Percentiles rank a stretch among this genome's conserved stretches.
These are phyloP conservation scores for Chaetoceros muelleri DNA, from an alignment of 108 stramenopile genomes.

Conservation along the genomic window DNA sequence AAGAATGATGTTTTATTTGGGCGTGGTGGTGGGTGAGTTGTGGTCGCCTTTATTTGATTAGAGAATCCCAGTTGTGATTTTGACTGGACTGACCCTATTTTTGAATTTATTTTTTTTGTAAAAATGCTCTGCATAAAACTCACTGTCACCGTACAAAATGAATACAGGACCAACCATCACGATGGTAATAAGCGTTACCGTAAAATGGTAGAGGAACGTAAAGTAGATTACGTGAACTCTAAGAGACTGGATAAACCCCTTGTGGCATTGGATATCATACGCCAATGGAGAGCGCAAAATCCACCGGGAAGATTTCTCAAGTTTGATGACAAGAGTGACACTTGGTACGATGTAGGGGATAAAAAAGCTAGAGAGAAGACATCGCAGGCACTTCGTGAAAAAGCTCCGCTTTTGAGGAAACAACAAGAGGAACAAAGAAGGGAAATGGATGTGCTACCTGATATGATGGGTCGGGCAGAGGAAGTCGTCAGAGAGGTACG, in stretches of 20 bases:
- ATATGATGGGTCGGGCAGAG: conserved; percentile 5
- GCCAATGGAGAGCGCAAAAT: conserved; percentile 50
- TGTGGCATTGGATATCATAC: conserved; percentile 73
- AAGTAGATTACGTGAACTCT: conserved; percentile 59
- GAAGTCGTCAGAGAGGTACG: too few relatives aligned
- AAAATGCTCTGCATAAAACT: too few relatives aligned
- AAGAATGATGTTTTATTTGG: conserved; percentile 77
- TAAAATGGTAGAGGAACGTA: conserved; percentile 68
- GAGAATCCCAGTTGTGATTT: too few relatives aligned
- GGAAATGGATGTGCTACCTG: background rate
- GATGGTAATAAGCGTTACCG: conserved; percentile 76
- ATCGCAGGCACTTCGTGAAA: conserved; percentile 75
- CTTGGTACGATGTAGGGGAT: conserved; percentile 80
- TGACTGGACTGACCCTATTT: too few relatives aligned
- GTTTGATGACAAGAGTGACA: conserved; percentile 53
- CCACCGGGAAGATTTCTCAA: conserved; percentile 83
- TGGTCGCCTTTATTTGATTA: too few relatives aligned
- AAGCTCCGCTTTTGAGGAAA: conserved; percentile 55
- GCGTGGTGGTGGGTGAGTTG: conserved; percentile 32
- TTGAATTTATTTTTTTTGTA: conserved; percentile 5
- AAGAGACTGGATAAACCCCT: conserved; percentile 78
- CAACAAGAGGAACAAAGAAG: conserved; percentile 39
- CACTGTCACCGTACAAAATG: too few relatives aligned
- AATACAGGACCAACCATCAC: conserved; percentile 79
- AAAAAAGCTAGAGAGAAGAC: conserved; percentile 83